Conservation (phyloP, 805 yeast species). For the Novakomyces olei region DNA sequence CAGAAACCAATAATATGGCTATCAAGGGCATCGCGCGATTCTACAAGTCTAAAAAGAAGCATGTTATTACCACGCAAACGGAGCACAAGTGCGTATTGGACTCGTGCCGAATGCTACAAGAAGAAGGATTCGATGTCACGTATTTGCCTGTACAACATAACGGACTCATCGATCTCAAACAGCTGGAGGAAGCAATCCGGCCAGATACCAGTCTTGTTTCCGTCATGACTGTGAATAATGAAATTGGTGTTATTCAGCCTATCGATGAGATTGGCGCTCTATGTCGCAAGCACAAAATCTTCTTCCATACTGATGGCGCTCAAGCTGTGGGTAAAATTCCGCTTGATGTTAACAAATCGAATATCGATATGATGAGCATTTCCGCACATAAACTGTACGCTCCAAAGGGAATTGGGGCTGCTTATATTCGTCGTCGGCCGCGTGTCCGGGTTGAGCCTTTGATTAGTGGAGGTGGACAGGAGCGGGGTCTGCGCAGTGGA, state of each 20-base stretch:
- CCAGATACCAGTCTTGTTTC: constrained; percentile 82
- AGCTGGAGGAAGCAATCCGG: constrained; percentile 60
- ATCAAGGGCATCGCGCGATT: constrained; percentile 90
- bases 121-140: constrained; percentile 91
- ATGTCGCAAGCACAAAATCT: constrained; percentile 70
- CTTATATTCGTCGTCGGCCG: constrained; percentile 90
- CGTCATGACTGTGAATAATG: constrained; percentile 93
- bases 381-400: constrained; percentile 95
- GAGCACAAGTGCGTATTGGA: constrained; percentile 99
- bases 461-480: constrained; percentile 96
- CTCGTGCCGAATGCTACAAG: constrained; percentile 82
- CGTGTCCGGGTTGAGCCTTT: constrained; percentile 91
- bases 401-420: constrained; percentile 93
- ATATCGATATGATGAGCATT: constrained; percentile 79
- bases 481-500: constrained; percentile 91
- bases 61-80: constrained; percentile 85
- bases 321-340: constrained; percentile 92
- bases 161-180: constrained; percentile 60
- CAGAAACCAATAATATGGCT: constrained; percentile 89
- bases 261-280: constrained; percentile 76
- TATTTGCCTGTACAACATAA: constrained; percentile 64
- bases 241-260: constrained; percentile 94
- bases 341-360: constrained; percentile 77
- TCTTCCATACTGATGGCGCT: constrained; percentile 94
- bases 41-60: constrained; percentile 72